Evolutionary conservation across 2,329 filamentous ascomycete species (phyloP), one percentile per base, ranked within the genome.

Genomic region (Fonsecaea pedrosoi): DNA sequence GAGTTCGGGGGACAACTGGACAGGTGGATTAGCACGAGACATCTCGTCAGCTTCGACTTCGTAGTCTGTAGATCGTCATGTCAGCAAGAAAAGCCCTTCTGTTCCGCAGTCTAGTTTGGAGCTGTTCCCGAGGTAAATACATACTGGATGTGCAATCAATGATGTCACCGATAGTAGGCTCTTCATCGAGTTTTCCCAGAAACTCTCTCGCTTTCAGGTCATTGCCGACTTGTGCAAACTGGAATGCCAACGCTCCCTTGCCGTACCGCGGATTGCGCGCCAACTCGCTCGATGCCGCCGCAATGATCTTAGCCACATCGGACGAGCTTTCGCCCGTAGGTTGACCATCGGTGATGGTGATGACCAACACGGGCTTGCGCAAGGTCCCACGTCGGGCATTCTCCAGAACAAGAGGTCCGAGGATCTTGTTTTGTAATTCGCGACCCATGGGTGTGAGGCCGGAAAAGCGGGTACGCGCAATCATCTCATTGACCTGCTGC

Each of bases 71-170:
- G 13, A n/a, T n/a, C 4, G 18, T 12, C 45, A 25, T 18, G 45
- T 50, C 45, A 50, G 45, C 45, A 25, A 21, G 37, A 25, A 50
- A 50, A 3, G 40, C 12, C 4, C 12, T 10, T 15, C 10, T 13
- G 38, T 2, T 12, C 5, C 15, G 4, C 15, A 25, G 25, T 25
- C 8, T 0, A 10, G 25, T 10, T 10, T 50, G 1, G 8, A 10
- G 18, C 45, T 8, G 6, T 8, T 3, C 8, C 2, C 8, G 12
- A 25, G 18, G 12, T 12, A 13, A 61, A 54, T 68, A 81, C 85
- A 76, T 82, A 89, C 87, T 90, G 25, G 87, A 89, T 64, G 88
- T 90, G 79, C 88, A 90, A 76, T 90, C 88, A 65, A 90, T 84
- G 75, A 89, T 78, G 15, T 81, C 77, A 56, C 88, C 88, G 72